A percentile compares a stretch with the other conserved stretches of the same genome.
Evolutionary conservation across 2,329 filamentous ascomycete species (phyloP).

Genomic region (Monosporascus sp.): DNA sequence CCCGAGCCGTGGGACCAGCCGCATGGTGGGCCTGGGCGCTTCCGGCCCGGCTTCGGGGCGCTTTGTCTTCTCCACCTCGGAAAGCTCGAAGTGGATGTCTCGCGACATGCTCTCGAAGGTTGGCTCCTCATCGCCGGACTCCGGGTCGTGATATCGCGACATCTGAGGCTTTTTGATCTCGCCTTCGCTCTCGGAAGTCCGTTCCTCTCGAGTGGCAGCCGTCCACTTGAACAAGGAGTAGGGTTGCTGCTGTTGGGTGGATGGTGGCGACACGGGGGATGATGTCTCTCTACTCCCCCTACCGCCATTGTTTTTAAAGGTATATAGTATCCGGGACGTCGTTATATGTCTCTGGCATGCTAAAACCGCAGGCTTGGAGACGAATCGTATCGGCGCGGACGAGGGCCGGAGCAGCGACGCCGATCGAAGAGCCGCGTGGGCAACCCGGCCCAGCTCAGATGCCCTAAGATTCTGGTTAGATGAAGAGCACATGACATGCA

Average conservation of each 20-base stretch:
- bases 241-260: constrained; percentile 4
- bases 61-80: constrained; percentile 17
- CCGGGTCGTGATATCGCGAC: constrained; percentile 8
- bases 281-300: background rate
- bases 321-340: constrained; percentile 6
- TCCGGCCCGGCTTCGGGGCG: constrained; percentile 5
- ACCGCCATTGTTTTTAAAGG: background rate
- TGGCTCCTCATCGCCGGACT: background rate
- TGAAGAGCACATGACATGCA: background rate
- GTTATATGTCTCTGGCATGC: constrained; percentile 10
- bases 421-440: constrained; percentile 19
- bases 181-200: background rate
- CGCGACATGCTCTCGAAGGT: constrained; percentile 14
- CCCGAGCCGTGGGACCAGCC: constrained; percentile 37
- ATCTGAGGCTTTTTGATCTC: constrained; percentile 18
- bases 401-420: constrained; percentile 16
- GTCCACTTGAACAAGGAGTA: constrained; percentile 7
- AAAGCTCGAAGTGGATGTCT: constrained; percentile 23
- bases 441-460: constrained; percentile 18
- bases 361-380: constrained; percentile 2
- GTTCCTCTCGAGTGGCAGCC: constrained; percentile 2
- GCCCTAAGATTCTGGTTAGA: constrained; percentile 14
- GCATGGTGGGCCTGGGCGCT: constrained; percentile 22
- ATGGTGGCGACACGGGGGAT: background rate
- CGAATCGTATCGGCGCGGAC: constrained; percentile 12